These are phyloP conservation scores for Aureobasidium zeae DNA, from an alignment of 2,329 filamentous ascomycete species.

Conservation along the genomic window DNA sequence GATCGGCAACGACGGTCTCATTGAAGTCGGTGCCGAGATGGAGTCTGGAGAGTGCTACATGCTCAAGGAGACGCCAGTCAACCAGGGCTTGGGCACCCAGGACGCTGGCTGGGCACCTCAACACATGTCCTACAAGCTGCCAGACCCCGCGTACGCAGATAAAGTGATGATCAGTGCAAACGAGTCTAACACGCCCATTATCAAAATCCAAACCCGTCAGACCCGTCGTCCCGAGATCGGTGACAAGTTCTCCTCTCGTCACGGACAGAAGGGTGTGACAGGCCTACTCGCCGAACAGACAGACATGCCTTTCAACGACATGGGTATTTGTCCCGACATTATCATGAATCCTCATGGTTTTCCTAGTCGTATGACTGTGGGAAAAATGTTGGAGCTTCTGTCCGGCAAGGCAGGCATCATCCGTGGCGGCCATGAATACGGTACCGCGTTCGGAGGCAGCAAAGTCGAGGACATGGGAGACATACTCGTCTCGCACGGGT, in stretches of 20 bases:
- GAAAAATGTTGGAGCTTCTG: slow-evolving; percentile 91
- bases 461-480: slow-evolving; percentile 83
- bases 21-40: slow-evolving; percentile 73
- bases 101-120: slow-evolving; percentile 27
- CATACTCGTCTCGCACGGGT: slow-evolving; percentile 76
- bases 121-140: slow-evolving; percentile 45
- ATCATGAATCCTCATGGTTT: slow-evolving; percentile 99
- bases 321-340: slow-evolving; percentile 87
- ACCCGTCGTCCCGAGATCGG: slow-evolving; percentile 89
- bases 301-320: slow-evolving; percentile 91
- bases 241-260: slow-evolving; percentile 97
- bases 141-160: slow-evolving; percentile 83
- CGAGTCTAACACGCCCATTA: slow-evolving; percentile 72
- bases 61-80: slow-evolving; percentile 77
- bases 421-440: slow-evolving; percentile 77
- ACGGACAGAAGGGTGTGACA: slow-evolving; percentile 96
- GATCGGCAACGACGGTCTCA: slow-evolving; percentile 79
- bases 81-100: slow-evolving; percentile 58
- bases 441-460: slow-evolving; percentile 74
- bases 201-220: slow-evolving; percentile 95
- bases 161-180: slow-evolving; percentile 91
- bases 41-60: slow-evolving; percentile 75
- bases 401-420: slow-evolving; percentile 90
- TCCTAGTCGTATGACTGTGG: slow-evolving; percentile 98
- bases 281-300: slow-evolving; percentile 95